Evolutionary conservation across 768 basidiomycete genomes (phyloP).

Genomic region (Xerocomus potaroensis): DNA sequence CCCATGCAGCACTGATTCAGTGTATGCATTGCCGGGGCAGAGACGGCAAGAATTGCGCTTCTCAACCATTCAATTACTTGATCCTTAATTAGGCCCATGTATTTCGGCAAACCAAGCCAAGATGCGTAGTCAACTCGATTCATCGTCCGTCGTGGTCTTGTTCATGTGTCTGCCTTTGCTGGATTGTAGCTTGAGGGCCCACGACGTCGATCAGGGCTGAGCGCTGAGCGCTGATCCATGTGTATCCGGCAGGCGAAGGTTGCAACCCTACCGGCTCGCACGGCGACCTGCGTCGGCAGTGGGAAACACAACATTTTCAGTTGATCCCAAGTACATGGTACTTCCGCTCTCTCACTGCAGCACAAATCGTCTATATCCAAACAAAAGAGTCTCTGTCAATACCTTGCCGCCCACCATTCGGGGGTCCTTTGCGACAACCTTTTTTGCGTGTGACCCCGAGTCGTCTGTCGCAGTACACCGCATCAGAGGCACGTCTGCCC

Average conservation of each 20-base stretch:
- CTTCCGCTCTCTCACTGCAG: too few relatives aligned
- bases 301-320: too few relatives aligned
- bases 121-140: slow-evolving; percentile 1
- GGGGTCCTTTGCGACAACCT: too few relatives aligned
- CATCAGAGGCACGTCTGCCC: too few relatives aligned
- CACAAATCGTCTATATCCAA: too few relatives aligned
- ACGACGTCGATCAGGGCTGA: slow-evolving; percentile 1
- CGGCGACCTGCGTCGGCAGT: slow-evolving; percentile 15
- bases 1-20: slow-evolving; percentile 5
- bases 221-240: too few relatives aligned
- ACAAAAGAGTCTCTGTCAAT: too few relatives aligned
- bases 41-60: slow-evolving; percentile 16
- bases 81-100: slow-evolving; percentile 17
- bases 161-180: slow-evolving; percentile 1
- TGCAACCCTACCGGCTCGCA: slow-evolving; percentile 5
- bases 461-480: too few relatives aligned
- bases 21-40: slow-evolving; percentile 2
- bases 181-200: slow-evolving; percentile 1
- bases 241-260: too few relatives aligned
- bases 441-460: too few relatives aligned
- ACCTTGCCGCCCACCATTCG: too few relatives aligned
- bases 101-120: slow-evolving; percentile 17
- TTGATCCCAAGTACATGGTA: too few relatives aligned
- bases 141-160: slow-evolving; percentile 5
- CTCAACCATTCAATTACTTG: slow-evolving; percentile 16